These are phyloP conservation scores for Quillaja saponaria DNA, from an alignment of 306 rosid species.

Conservation along the genomic window DNA sequence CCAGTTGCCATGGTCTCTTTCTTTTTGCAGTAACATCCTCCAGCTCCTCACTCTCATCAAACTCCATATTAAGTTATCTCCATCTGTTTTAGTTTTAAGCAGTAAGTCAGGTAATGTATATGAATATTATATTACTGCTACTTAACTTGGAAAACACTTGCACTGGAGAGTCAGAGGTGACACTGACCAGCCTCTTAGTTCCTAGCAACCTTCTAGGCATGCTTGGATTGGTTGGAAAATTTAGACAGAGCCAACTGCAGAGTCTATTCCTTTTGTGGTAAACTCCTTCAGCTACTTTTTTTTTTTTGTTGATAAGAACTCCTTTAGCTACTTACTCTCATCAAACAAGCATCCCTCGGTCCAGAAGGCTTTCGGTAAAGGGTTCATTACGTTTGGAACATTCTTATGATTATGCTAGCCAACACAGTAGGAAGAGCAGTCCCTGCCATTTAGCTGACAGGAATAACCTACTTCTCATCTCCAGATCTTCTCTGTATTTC, in stretches of 20 bases:
- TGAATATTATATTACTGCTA: not conserved
- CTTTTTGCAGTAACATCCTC: no score
- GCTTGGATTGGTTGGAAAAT: slow-evolving; percentile 74
- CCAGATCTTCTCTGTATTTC: no score
- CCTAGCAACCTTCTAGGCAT: slow-evolving; percentile 46
- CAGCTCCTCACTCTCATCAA: no score
- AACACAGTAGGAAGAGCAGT: no score
- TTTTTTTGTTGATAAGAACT: no score
- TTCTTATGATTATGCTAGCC: slow-evolving; percentile 72
- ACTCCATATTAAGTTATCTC: no score
- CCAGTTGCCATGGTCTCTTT: no score
- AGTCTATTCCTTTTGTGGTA: slow-evolving; percentile 69
- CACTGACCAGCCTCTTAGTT: slow-evolving; percentile 79
- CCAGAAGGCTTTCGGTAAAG: slow-evolving; percentile 72
- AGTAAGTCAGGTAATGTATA: not conserved
- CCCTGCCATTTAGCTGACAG: slow-evolving; percentile 71
- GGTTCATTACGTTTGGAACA: slow-evolving; percentile 71
- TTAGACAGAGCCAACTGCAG: slow-evolving; percentile 67
- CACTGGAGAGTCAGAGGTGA: slow-evolving; percentile 87
- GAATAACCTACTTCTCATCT: slow-evolving; percentile 50
- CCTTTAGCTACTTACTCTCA: slow-evolving; percentile 56
- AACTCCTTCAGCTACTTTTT: no score
- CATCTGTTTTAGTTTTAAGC: not conserved
- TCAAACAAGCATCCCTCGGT: slow-evolving; percentile 83
- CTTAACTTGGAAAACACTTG: slow-evolving; percentile 40